A percentile compares a stretch with the other conserved stretches of the same genome.
phyloP scores from a whole-genome alignment of 1,139 yeast genomes.

The Blastobotrys arbuscula region DNA sequence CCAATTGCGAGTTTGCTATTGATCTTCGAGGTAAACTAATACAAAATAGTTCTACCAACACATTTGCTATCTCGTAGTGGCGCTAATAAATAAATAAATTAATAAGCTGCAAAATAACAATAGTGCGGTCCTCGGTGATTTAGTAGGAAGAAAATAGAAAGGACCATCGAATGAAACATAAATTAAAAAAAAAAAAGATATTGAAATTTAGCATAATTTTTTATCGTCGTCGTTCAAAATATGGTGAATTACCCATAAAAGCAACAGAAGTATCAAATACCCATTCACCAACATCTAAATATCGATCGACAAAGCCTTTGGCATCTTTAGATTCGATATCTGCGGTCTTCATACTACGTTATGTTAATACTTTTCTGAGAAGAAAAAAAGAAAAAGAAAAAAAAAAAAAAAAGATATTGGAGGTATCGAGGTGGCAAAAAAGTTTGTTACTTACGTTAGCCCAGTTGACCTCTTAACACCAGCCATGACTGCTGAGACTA shows the following conservation, averaged over 20 bases:
- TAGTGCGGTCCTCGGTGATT: not conserved
- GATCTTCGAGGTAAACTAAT: slow-evolving; percentile 35
- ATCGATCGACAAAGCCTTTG: slow-evolving; percentile 55
- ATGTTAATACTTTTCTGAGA: slow-evolving; percentile 5
- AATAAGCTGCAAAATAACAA: not conserved
- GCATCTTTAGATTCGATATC: slow-evolving; percentile 44
- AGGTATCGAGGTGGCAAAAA: not conserved
- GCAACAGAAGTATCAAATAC: slow-evolving; percentile 70
- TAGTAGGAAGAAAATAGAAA: not conserved
- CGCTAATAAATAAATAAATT: no score
- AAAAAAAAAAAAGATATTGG: no score
- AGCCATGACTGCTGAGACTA: slow-evolving; percentile 78
- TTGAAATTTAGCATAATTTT: not conserved
- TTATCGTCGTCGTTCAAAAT: slow-evolving; percentile 52
- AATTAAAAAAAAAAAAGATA: not conserved
- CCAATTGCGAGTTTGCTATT: slow-evolving; percentile 6
- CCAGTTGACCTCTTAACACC: slow-evolving; percentile 90
- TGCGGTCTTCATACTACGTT: slow-evolving; percentile 30
- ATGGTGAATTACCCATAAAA: slow-evolving; percentile 63
- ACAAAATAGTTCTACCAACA: not conserved
- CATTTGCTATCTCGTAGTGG: no score
- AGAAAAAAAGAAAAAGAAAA: no score
- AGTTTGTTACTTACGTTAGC: slow-evolving; percentile 42
- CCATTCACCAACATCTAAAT: slow-evolving; percentile 81
- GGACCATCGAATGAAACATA: not conserved